Base-by-base conservation (phyloP, 176 grass and related monocot genomes). In the Musa itinerans region DNA sequence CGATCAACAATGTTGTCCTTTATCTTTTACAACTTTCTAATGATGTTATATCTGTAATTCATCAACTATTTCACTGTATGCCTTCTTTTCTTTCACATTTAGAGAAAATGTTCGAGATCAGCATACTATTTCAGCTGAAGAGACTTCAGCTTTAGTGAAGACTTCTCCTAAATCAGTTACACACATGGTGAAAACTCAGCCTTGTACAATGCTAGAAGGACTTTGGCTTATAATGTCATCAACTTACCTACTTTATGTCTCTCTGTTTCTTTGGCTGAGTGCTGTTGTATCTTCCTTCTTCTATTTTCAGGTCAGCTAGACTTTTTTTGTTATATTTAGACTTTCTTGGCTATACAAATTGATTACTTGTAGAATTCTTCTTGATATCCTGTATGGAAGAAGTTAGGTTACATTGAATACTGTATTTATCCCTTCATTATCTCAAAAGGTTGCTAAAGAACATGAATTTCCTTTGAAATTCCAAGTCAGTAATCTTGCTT, bases 181-280 rank as follows among this genome's bases (percentile, higher is more conserved):
- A 54, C 59, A 74, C 17, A 87, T 89, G 21, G 25, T 74, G 11
- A 89, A 77, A 68, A 78, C 86, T 72, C 83, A 78, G 23, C 16
- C 86, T 75, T 93, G 85, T 64, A 23, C 87, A 25, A 80, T 98
- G 88, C 93, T 98, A 76, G 94, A 98, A 87, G 90, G 94, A 81
- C 76, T 97, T 62, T 93, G 83, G 90, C 63, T 97, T 52, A 97
- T 97, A 25, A 25, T 89, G 14, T 85, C 68, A 11, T 93, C 94
- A 14, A 62, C 81, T 56, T 93, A 97, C 68, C 90, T 93, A 11
- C 79, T 90, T n/a, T 90, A 77, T 74, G 87, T 93, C 62, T 87
- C 93, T 74, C 63, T 93, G 24, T 93, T 93, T 85, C 68, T 97
- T 14, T 97, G 87, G 85, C 56, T 97, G 16, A 89, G 90, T 79